Base-by-base conservation (phyloP, 345 rosid species). In the Aegle marmelos region DNA sequence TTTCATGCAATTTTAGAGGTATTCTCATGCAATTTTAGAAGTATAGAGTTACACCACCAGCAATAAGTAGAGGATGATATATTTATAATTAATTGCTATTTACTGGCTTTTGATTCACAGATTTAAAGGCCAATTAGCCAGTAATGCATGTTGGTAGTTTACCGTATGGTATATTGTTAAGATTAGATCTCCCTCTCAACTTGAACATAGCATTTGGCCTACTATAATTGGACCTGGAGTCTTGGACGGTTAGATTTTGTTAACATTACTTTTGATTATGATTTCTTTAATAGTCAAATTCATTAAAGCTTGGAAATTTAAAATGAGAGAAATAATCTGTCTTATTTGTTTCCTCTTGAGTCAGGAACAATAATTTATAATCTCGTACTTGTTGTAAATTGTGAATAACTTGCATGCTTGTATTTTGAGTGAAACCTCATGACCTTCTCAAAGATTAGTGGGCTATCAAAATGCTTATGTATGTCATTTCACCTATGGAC, bases 1-100 rank as follows among this genome's bases (percentile, higher is more conserved):
- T 92, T 92, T 82, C 97, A 92, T 84, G 90, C 94, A 73, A 89
- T 92, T 81, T 81, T 92, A 79, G 92, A 90, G 97, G 97, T 92
- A 90, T 62, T 21, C 37, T 28, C 6, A 6, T 62, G 6, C 11
- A 25, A 21, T 28, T 37, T 37, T 37, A 37, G 59, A 48, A 61
- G n/a, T 73, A 9, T 24, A 33, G 60, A 8, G 13, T 73, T 41
- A 36, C 27, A 41, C 67, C 56, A 27, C 28, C 19, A 9, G 67
- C 27, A 17, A 34, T 59, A 62, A 39, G 39, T 25, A 57, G 7
- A 34, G 76, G 19, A 37, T 7, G 31, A 25, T 60, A 17, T 25
- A 16, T 59, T 24, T 54, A 24, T 39, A 59, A 37, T 60, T 27
- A 10, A 2, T 68, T 33, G 2, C 14, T 3, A 7, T 27, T 37